Evolutionary conservation across 768 basidiomycete genomes (phyloP), one percentile per base, ranked within the genome.

Genomic region (Kwoniella botswanensis): DNA sequence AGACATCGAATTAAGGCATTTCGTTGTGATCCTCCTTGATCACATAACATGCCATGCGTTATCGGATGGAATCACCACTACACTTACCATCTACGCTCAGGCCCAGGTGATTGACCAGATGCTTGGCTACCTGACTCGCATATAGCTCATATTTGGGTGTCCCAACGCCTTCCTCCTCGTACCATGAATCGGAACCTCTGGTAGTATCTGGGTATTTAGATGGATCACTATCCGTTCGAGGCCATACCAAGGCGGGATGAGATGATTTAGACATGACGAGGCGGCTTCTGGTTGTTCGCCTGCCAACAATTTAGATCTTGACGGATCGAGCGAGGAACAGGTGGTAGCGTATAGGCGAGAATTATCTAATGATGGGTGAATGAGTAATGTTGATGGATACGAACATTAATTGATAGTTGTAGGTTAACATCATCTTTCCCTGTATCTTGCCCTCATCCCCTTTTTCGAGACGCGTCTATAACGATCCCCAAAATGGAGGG

Each of bases 191-290:
- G 29, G 29, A n/a, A n/a, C 44, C 43, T 18, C 52, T 50, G 50
- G 29, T 52, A 7, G 54, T 53, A 18, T 68, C 64, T 3, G 76
- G 81, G 71, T 77, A 82, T 18, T 58, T 50, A 1, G 70, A 63
- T 2, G 29, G 11, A 50, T 64, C 59, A 3, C 72, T 72, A 67
- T 82, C 81, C 12, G 78, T 70, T 13, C 78, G 68, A 0, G 79
- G 72, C 79, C 79, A 80, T 4, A 57, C 60, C 43, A 80, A 58
- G 13, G 50, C 64, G 3, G 69, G 76, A 67, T 79, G 72, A 46
- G 66, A 59, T 15, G 66, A 29, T 46, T 52, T 71, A 24, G 71
- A 13, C 67, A 67, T 74, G 12, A 1, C 35, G 29, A 29, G 29
- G 4, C 29, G 29, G 29, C 29, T 29, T 29, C 29, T 29, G 29